A percentile compares a stretch with the other conserved stretches of the same genome.
These are phyloP conservation scores for Candida andamanensis DNA, from an alignment of 805 yeast genomes.

Conservation along the genomic window DNA sequence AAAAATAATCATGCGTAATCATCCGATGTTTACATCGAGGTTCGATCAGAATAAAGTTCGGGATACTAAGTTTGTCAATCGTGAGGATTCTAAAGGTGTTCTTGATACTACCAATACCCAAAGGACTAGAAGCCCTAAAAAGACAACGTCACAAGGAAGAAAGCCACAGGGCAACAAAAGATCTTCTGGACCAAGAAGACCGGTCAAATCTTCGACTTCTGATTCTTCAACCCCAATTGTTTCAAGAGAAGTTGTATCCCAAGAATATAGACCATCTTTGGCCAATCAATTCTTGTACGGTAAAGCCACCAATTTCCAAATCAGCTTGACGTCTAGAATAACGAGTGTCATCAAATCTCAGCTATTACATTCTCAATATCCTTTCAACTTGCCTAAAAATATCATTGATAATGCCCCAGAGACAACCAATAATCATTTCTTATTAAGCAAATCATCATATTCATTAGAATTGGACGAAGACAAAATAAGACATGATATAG, in stretches of 20 bases:
- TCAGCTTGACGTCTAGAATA: constrained; percentile 26
- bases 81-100: no score
- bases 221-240: constrained; percentile 1
- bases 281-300: constrained; percentile 32
- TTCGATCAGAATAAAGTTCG: background rate
- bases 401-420: constrained; percentile 19
- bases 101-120: background rate
- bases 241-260: constrained; percentile 6
- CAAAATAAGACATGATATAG: constrained; percentile 20
- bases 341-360: constrained; percentile 37
- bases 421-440: constrained; percentile 22
- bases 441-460: constrained; percentile 26
- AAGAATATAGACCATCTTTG: constrained; percentile 7
- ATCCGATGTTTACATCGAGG: background rate
- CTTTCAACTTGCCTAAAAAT: constrained; percentile 32
- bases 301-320: constrained; percentile 26
- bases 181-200: no score
- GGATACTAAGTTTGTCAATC: no score
- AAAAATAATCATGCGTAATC: background rate
- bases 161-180: background rate
- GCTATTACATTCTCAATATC: constrained; percentile 36
- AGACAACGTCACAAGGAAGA: background rate
- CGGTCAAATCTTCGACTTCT: background rate
- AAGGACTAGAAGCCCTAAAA: background rate
- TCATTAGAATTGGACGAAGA: constrained; percentile 18